Evolutionary conservation across 1,284 basidiomycete genomes (phyloP).

Genomic region (Trichosporon sp.): DNA sequence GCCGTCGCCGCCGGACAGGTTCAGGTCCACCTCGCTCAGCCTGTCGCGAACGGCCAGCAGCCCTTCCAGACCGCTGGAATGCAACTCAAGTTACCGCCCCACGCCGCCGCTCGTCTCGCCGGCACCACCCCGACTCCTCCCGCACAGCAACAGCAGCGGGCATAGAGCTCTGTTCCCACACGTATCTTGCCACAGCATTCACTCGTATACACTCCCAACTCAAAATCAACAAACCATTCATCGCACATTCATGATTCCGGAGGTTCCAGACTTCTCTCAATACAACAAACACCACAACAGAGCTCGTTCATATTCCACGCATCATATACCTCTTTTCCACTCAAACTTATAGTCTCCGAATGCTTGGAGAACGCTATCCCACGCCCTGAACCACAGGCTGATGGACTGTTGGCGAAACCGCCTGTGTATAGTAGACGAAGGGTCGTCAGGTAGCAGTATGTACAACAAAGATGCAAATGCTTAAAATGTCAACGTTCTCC

Average conservation of each 20-base stretch:
- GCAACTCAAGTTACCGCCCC: slow-evolving; percentile 42
- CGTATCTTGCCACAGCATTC: background rate
- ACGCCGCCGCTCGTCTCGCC: slow-evolving; percentile 40
- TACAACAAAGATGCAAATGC: slow-evolving; percentile 6
- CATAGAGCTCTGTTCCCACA: background rate
- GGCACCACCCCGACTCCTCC: slow-evolving; percentile 18
- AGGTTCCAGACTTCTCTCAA: background rate
- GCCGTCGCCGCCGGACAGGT: slow-evolving; percentile 14
- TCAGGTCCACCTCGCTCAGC: slow-evolving; percentile 10
- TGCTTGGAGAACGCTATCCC: slow-evolving; percentile 3
- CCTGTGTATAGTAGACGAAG: slow-evolving; percentile 8
- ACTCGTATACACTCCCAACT: background rate
- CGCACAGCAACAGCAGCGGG: slow-evolving; percentile 18
- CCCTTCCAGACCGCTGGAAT: slow-evolving; percentile 19
- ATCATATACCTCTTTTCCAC: background rate
- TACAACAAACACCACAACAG: background rate
- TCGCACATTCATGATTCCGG: background rate
- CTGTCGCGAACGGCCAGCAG: slow-evolving; percentile 6
- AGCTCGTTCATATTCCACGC: slow-evolving; percentile 1
- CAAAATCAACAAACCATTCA: slow-evolving; percentile 1
- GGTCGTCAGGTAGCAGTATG: background rate
- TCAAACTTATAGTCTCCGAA: background rate
- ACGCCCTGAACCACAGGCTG: background rate
- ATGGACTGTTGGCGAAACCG: slow-evolving; percentile 4
- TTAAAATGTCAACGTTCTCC: background rate